phyloP scores from a whole-genome alignment of 768 basidiomycete species.

The Jaapia argillacea region DNA sequence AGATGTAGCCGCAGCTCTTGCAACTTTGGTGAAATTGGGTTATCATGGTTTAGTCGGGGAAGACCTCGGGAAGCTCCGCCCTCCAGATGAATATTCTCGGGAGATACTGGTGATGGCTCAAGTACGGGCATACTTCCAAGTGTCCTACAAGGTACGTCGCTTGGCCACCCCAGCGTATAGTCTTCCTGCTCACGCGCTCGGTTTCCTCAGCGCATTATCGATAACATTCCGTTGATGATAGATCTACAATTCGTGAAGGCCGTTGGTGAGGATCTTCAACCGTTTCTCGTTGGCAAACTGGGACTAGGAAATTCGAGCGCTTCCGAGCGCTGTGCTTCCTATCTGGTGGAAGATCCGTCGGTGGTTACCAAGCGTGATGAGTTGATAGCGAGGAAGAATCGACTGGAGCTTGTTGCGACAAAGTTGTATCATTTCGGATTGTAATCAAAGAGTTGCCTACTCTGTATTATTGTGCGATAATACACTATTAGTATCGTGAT shows the following conservation, averaged over 20 bases:
- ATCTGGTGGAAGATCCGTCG: conserved; percentile 18
- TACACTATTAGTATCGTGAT: too few species aligned
- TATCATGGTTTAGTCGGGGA: neutral
- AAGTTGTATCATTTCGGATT: conserved; percentile 14
- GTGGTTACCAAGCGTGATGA: conserved; percentile 14
- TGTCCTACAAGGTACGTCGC: conserved; percentile 19
- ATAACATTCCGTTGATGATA: conserved; percentile 17
- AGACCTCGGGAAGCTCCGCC: neutral
- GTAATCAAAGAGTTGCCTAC: too few species aligned
- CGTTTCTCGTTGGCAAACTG: conserved; percentile 15
- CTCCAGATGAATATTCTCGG: conserved; percentile 13
- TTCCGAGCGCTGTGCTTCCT: conserved; percentile 11
- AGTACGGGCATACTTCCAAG: conserved; percentile 18
- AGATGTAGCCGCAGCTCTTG: neutral
- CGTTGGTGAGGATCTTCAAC: conserved; percentile 12
- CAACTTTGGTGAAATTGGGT: neutral
- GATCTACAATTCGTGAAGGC: conserved; percentile 14
- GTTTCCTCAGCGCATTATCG: conserved; percentile 19
- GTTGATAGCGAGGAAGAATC: conserved; percentile 10
- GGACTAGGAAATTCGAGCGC: conserved; percentile 11
- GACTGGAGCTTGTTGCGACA: conserved; percentile 14
- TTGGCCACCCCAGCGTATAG: neutral
- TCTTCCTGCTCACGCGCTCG: neutral
- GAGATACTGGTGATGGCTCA: conserved; percentile 18
- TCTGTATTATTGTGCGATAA: too few species aligned